Conservation (phyloP, 2,329 filamentous ascomycete genomes). For the Apiospora hydei region DNA sequence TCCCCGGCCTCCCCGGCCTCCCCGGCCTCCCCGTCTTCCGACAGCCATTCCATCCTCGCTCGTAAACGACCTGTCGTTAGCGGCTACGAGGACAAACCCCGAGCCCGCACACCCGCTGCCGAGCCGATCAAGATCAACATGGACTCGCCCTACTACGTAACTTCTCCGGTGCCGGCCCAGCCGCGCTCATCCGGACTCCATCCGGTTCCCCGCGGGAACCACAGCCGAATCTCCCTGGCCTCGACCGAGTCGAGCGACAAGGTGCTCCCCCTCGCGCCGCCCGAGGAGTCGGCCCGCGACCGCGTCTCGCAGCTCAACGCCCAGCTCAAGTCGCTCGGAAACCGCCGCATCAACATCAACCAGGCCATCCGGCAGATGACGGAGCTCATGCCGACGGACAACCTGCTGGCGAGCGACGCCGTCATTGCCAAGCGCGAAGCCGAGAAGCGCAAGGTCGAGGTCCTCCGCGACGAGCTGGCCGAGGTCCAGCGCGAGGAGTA, state of each 20-base stretch:
- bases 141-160: slow-evolving; percentile 39
- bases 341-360: slow-evolving; percentile 75
- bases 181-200: slow-evolving; percentile 27
- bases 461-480: slow-evolving; percentile 70
- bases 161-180: slow-evolving; percentile 27
- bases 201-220: slow-evolving; percentile 29
- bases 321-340: slow-evolving; percentile 68
- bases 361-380: slow-evolving; percentile 79
- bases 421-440: slow-evolving; percentile 63
- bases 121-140: slow-evolving; percentile 42
- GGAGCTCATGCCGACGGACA: slow-evolving; percentile 77
- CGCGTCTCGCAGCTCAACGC: slow-evolving; percentile 73
- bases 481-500: slow-evolving; percentile 80
- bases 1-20: not conserved
- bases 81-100: slow-evolving; percentile 36
- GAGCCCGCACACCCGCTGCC: slow-evolving; percentile 26
- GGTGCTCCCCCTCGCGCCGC: slow-evolving; percentile 66
- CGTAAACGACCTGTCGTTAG: slow-evolving; percentile 46
- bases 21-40: slow-evolving; percentile 25
- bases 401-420: slow-evolving; percentile 70
- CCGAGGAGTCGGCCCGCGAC: slow-evolving; percentile 63
- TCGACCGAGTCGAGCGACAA: slow-evolving; percentile 53
- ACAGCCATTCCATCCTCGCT: slow-evolving; percentile 47
- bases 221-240: slow-evolving; percentile 32
- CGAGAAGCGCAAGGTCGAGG: slow-evolving; percentile 71